phyloP scores from a whole-genome alignment of 805 yeast species.

The Candida ovalis region DNA sequence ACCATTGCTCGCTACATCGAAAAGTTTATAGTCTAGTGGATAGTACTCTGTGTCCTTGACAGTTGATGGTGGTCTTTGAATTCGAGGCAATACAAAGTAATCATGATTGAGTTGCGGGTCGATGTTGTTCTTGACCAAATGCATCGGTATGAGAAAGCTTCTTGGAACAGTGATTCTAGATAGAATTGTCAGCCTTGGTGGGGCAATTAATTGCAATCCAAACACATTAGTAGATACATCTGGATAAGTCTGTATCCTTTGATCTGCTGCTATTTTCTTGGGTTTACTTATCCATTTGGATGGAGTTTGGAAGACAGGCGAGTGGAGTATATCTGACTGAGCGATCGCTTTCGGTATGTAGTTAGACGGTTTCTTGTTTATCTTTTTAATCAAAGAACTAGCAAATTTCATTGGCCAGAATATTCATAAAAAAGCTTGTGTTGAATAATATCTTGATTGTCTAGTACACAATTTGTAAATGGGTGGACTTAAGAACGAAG shows the following conservation, averaged over 20 bases:
- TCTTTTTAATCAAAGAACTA: conserved; percentile 1
- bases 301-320: conserved; percentile 24
- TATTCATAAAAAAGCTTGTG: too few species aligned
- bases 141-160: conserved; percentile 34
- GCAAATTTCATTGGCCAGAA: conserved; percentile 11
- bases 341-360: background rate
- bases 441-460: too few species aligned
- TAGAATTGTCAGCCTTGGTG: conserved; percentile 38
- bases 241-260: conserved; percentile 20
- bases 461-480: too few species aligned
- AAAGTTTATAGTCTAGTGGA: background rate
- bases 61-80: background rate
- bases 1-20: background rate
- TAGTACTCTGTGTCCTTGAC: background rate
- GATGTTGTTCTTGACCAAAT: conserved; percentile 16
- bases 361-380: background rate
- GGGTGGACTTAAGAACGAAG: background rate
- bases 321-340: background rate
- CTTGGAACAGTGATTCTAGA: conserved; percentile 37
- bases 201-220: conserved; percentile 39
- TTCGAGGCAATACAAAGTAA: conserved; percentile 14
- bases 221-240: conserved; percentile 32
- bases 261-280: conserved; percentile 6
- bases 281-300: conserved; percentile 21
- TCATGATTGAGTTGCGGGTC: conserved; percentile 4